Evolutionary conservation across 345 rosid species (phyloP).

Genomic region (Gossypium sturtianum): DNA sequence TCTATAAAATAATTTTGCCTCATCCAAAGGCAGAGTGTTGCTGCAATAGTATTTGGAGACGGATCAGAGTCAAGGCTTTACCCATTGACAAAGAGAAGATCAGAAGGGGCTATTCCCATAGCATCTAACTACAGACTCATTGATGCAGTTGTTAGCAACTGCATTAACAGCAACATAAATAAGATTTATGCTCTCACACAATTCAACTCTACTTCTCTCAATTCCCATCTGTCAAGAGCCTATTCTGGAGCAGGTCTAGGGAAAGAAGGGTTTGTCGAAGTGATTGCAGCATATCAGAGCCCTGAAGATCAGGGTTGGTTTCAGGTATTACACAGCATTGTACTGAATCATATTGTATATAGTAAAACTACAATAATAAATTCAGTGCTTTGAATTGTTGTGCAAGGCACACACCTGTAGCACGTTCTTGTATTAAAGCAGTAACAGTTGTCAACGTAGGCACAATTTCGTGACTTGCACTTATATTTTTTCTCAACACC

Average conservation of each 20-base stretch:
- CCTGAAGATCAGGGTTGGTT: conserved; percentile 70
- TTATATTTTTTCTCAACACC: neutral
- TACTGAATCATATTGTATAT: neutral
- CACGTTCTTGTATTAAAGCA: neutral
- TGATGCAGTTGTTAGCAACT: conserved; percentile 80
- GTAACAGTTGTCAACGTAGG: neutral
- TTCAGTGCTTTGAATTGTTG: neutral
- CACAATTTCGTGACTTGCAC: neutral
- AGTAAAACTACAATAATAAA: neutral
- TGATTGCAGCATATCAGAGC: conserved; percentile 80
- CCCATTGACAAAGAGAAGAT: conserved; percentile 72
- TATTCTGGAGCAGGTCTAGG: conserved; percentile 55
- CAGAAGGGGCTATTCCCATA: conserved; percentile 76
- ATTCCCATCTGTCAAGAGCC: conserved; percentile 70
- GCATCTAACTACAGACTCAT: conserved; percentile 72
- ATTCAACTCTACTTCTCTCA: conserved; percentile 82
- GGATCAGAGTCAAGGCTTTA: conserved; percentile 60
- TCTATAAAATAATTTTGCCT: neutral
- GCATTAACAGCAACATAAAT: conserved; percentile 75
- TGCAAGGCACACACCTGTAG: neutral
- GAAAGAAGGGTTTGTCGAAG: conserved; percentile 65
- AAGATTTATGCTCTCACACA: conserved; percentile 84
- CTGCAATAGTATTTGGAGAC: conserved; percentile 75
- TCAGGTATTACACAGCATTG: conserved; percentile 34
- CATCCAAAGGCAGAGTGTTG: conserved; percentile 45